Evolutionary conservation across 2,329 filamentous ascomycete genomes (phyloP), one percentile per base, ranked within the genome.

Genomic region (Penicillium sp.): DNA sequence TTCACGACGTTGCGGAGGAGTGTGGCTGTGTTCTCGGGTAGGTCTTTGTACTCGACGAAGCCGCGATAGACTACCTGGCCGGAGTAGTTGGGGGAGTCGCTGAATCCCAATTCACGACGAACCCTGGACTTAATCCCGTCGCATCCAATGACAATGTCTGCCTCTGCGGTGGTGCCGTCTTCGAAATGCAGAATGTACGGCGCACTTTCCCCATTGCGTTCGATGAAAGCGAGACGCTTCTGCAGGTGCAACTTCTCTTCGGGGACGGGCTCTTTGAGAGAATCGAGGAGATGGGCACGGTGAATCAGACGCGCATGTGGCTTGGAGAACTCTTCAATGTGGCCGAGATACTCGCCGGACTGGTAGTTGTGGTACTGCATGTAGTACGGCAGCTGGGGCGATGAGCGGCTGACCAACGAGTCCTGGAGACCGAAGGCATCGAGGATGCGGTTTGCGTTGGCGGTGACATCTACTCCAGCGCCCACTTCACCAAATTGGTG

Each of bases 121-220:
- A 79, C 75, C 31, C 72, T 71, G 5, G 78, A 81, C 63, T 79
- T 79, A 58, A 81, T 76, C 2, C 79, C 79, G 58, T 81, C 79
- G 50, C 75, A 77, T 3, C 78, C 77, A 47, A 81, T 71, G 0
- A 79, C 72, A 46, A 72, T 68, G 57, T 75, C 74, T 13, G 77
- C 73, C 42, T 75, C 67, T 2, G 72, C 73, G 1, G 66, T 67
- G 6, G 67, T 69, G 0, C 77, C 78, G 56, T 81, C 79, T 14
- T 68, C 61, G 48, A 81, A 81, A 18, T 63, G 64, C 34, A 81
- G 61, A 4, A 66, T 58, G 3, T 60, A 78, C 50, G 60, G 68
- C 59, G 51, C 67, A 18, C 60, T 54, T 1, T 27, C 43, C 6
- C 59, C 51, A 1, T 58, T 59, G 21, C 65, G 54, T n/a, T 62